Percentiles rank a stretch among this genome's conserved stretches.
Conservation (phyloP, 139 green algal genomes). For the Tetraselmis striata region DNA sequence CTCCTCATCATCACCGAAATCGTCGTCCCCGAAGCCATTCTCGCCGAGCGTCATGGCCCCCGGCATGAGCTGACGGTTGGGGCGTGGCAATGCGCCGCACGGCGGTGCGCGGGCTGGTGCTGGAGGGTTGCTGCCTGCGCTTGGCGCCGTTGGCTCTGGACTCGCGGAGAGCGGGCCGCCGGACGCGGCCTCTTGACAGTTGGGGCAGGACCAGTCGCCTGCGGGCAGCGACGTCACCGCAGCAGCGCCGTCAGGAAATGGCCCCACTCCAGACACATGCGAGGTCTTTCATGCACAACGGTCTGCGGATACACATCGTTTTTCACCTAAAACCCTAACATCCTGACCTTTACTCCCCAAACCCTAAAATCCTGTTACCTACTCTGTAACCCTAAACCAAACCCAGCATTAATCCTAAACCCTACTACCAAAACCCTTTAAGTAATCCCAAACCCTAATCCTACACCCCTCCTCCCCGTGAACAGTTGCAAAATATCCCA, state of each 20-base stretch:
- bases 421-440: too few species aligned
- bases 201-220: constrained; percentile 43
- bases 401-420: neutral
- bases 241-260: too few species aligned
- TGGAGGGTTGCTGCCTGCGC: neutral
- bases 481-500: too few species aligned
- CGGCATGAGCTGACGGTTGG: neutral
- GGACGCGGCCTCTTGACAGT: constrained; percentile 18
- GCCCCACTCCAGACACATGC: too few species aligned
- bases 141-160: too few species aligned
- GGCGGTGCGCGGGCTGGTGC: neutral
- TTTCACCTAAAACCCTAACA: neutral
- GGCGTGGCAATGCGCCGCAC: neutral
- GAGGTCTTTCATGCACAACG: neutral
- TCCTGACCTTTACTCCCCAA: neutral
- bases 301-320: neutral
- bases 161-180: too few species aligned
- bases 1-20: neutral
- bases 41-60: neutral
- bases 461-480: too few species aligned
- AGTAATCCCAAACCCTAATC: too few species aligned
- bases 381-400: neutral
- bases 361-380: neutral
- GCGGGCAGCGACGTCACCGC: neutral
- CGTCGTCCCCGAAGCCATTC: neutral